Percentiles rank a stretch among this genome's conserved stretches.
Evolutionary conservation across 2,329 filamentous ascomycete species (phyloP).

Genomic region (Pyrenochaeta sp.): DNA sequence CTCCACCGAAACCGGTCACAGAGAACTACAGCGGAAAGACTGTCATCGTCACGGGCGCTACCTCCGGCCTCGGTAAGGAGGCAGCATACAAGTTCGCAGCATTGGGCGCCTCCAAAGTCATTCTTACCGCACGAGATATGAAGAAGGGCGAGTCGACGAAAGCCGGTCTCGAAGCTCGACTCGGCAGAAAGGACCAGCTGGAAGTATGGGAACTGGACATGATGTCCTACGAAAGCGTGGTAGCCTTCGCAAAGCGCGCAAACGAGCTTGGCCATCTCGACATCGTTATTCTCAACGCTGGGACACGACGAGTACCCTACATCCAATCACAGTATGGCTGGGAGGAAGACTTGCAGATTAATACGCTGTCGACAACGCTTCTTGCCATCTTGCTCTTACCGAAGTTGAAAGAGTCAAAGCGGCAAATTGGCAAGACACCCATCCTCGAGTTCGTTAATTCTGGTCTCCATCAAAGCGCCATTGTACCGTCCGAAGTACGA

Average conservation of each 20-base stretch:
- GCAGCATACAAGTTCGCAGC: constrained; percentile 49
- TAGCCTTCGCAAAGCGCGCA: constrained; percentile 41
- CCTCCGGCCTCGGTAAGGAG: constrained; percentile 51
- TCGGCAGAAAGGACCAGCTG: constrained; percentile 36
- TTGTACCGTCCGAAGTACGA: constrained; percentile 31
- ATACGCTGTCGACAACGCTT: constrained; percentile 64
- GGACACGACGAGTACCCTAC: constrained; percentile 36
- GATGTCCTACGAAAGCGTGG: constrained; percentile 45
- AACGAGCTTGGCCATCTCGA: constrained; percentile 45
- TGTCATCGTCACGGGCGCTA: constrained; percentile 57
- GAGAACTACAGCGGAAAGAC: constrained; percentile 49
- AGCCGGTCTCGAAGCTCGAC: constrained; percentile 34
- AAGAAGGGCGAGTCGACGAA: constrained; percentile 49
- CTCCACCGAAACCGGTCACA: constrained; percentile 43
- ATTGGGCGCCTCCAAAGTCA: constrained; percentile 47
- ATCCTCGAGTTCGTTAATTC: constrained; percentile 47
- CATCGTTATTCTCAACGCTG: constrained; percentile 53
- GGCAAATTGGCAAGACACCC: constrained; percentile 29
- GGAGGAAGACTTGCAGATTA: constrained; percentile 63
- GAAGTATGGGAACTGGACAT: constrained; percentile 51
- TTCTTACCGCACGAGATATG: constrained; percentile 48
- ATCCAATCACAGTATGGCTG: constrained; percentile 43
- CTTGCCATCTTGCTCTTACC: constrained; percentile 61
- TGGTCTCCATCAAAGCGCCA: constrained; percentile 37
- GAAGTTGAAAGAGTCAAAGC: constrained; percentile 42